phyloP scores from a whole-genome alignment of 208 protist genomes.

The Trypanosoma avium region DNA sequence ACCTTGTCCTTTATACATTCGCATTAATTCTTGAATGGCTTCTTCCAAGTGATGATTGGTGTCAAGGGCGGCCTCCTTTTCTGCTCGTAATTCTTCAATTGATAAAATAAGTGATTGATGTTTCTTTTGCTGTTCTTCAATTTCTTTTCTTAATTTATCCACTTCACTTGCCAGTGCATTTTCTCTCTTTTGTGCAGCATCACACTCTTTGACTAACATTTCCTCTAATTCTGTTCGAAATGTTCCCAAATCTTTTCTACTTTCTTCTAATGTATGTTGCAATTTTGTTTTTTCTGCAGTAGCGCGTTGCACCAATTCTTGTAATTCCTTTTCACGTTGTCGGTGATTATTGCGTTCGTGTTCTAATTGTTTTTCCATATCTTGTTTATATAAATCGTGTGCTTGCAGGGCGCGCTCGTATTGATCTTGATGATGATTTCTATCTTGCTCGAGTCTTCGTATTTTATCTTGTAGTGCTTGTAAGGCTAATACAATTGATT shows the following conservation, averaged over 20 bases:
- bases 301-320: slow-evolving; percentile 64
- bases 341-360: slow-evolving; percentile 71
- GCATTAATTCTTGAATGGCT: slow-evolving; percentile 54
- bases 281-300: slow-evolving; percentile 67
- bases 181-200: slow-evolving; percentile 61
- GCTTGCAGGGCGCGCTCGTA: slow-evolving; percentile 76
- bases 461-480: slow-evolving; percentile 90
- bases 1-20: background rate
- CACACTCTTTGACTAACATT: slow-evolving; percentile 71
- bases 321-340: slow-evolving; percentile 72
- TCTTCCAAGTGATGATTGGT: slow-evolving; percentile 76
- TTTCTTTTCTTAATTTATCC: slow-evolving; percentile 47
- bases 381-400: slow-evolving; percentile 86
- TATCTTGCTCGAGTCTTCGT: slow-evolving; percentile 79
- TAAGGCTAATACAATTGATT: slow-evolving; percentile 88
- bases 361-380: slow-evolving; percentile 85
- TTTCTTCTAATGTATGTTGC: slow-evolving; percentile 49
- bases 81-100: slow-evolving; percentile 57
- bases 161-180: slow-evolving; percentile 52
- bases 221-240: slow-evolving; percentile 79
- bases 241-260: slow-evolving; percentile 48
- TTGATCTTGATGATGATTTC: slow-evolving; percentile 87
- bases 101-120: slow-evolving; percentile 44
- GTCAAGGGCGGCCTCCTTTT: slow-evolving; percentile 53
- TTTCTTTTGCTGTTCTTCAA: slow-evolving; percentile 55